Conservation (phyloP, 345 rosid species). For the Hirschfeldia incana region DNA sequence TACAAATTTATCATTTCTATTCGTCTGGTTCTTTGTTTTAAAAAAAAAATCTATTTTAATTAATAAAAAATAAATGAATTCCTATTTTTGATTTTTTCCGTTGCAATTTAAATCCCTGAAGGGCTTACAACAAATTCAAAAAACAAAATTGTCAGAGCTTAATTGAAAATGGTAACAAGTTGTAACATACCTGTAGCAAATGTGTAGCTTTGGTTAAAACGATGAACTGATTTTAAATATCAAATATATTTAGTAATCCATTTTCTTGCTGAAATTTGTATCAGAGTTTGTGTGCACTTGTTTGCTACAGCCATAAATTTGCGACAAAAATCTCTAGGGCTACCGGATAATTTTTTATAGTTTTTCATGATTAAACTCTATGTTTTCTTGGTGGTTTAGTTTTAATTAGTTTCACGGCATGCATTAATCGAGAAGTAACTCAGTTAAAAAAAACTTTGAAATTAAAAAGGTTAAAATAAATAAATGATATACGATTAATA, state of each 20-base stretch:
- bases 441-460: background rate
- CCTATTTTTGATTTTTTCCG: background rate
- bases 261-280: background rate
- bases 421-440: background rate
- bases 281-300: background rate
- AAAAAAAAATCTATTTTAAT: background rate
- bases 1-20: background rate
- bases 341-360: background rate
- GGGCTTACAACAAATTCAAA: background rate
- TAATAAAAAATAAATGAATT: background rate
- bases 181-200: background rate
- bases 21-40: background rate
- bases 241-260: background rate
- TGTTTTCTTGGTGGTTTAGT: background rate
- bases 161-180: background rate
- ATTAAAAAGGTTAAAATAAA: background rate
- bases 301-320: background rate
- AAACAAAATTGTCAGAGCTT: background rate
- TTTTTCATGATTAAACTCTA: background rate
- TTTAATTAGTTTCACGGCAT: background rate
- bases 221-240: background rate
- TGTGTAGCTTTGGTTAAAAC: background rate
- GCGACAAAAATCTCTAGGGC: background rate
- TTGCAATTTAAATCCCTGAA: background rate
- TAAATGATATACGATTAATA: background rate